phyloP scores from a whole-genome alignment of 2,329 filamentous ascomycete genomes.

The Penicillium italicum region DNA sequence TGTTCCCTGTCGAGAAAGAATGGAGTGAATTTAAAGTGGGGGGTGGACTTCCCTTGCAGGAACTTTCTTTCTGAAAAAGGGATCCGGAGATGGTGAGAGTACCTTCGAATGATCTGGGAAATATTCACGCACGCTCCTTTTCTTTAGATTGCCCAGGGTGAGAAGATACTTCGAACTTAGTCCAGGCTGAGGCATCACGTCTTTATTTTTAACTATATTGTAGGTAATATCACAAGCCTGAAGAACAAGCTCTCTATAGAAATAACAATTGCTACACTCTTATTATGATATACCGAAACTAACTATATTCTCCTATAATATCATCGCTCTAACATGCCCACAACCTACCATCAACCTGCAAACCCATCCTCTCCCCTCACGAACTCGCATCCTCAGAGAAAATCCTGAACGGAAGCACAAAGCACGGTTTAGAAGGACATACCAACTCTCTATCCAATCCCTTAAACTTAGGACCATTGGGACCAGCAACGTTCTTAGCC shows the following conservation, averaged over 20 bases:
- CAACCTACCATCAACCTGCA: background rate
- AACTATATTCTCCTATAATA: background rate
- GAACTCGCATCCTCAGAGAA: slow-evolving; percentile 16
- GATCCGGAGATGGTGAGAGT: background rate
- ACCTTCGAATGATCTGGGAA: too few relatives aligned
- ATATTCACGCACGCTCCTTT: too few relatives aligned
- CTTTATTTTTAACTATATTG: too few relatives aligned
- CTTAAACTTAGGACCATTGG: slow-evolving; percentile 61
- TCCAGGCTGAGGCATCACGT: too few relatives aligned
- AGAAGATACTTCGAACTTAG: too few relatives aligned
- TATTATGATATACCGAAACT: background rate
- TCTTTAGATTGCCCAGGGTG: too few relatives aligned
- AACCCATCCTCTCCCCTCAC: background rate
- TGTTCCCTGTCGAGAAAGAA: background rate
- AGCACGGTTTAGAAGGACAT: slow-evolving; percentile 53
- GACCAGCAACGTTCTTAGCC: slow-evolving; percentile 55
- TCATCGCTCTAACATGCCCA: background rate
- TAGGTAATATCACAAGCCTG: background rate
- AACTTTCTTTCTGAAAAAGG: background rate
- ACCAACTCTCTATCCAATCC: slow-evolving; percentile 53
- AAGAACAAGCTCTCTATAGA: background rate
- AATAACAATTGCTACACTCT: background rate
- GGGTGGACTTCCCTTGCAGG: background rate
- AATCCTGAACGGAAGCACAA: slow-evolving; percentile 39
- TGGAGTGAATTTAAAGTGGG: background rate